Conservation (phyloP, 2,329 filamentous ascomycete genomes). For the Penicillium brasilianum region DNA sequence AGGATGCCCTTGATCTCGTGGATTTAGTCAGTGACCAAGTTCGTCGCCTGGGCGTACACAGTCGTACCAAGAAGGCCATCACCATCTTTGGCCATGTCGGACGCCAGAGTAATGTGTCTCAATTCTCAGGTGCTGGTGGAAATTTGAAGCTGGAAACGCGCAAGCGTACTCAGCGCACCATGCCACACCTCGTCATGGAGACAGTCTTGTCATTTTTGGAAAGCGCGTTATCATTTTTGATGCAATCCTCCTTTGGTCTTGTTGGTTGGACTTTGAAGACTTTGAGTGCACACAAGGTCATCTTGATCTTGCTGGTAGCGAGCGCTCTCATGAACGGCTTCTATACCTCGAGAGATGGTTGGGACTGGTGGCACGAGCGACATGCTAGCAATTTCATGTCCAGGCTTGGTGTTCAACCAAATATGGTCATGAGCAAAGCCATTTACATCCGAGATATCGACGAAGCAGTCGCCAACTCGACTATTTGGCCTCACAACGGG, state of each 20-base stretch:
- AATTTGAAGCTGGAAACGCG: slow-evolving; percentile 49
- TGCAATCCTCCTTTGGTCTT: slow-evolving; percentile 75
- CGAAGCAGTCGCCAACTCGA: slow-evolving; percentile 58
- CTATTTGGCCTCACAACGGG: slow-evolving; percentile 34
- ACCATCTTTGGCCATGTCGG: slow-evolving; percentile 56
- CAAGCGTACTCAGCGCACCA: slow-evolving; percentile 63
- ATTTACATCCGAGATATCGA: slow-evolving; percentile 84
- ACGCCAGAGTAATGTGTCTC: slow-evolving; percentile 47
- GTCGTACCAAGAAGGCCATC: slow-evolving; percentile 55
- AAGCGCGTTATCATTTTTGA: slow-evolving; percentile 74
- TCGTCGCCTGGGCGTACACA: slow-evolving; percentile 51
- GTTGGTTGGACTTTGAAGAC: slow-evolving; percentile 70
- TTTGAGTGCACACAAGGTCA: slow-evolving; percentile 72
- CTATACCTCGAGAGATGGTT: slow-evolving; percentile 73
- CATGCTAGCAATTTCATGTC: slow-evolving; percentile 81
- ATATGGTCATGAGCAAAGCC: slow-evolving; percentile 79
- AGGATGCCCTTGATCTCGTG: slow-evolving; percentile 54
- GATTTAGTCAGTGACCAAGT: slow-evolving; percentile 59
- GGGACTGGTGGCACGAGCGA: slow-evolving; percentile 84
- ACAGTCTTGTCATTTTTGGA: slow-evolving; percentile 73
- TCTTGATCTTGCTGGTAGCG: slow-evolving; percentile 69
- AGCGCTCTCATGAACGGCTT: slow-evolving; percentile 76
- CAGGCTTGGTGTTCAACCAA: slow-evolving; percentile 77
- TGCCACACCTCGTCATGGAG: slow-evolving; percentile 74
- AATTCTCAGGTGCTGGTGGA: slow-evolving; percentile 42